These are phyloP conservation scores for Suhomyces sp. DNA, from an alignment of 805 yeast genomes.

Conservation along the genomic window DNA sequence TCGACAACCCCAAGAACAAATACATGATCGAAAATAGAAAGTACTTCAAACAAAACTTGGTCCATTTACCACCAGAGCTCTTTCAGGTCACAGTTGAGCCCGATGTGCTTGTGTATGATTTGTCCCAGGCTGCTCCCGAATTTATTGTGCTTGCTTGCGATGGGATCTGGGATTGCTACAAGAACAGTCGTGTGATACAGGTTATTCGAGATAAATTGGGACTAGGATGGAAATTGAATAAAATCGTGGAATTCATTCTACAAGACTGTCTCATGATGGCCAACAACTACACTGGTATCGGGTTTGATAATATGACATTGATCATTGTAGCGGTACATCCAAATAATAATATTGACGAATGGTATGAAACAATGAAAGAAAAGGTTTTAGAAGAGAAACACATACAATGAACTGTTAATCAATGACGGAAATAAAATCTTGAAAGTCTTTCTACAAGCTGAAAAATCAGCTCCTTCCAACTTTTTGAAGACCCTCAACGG, in stretches of 20 bases:
- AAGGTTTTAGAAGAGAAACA: slow-evolving; percentile 20
- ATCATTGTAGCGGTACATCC: slow-evolving; percentile 65
- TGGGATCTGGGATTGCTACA: slow-evolving; percentile 51
- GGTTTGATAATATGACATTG: slow-evolving; percentile 80
- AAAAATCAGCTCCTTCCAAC: no score
- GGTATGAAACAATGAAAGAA: slow-evolving; percentile 57
- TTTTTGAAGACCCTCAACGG: no score
- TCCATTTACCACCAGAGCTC: slow-evolving; percentile 43
- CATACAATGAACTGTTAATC: no score
- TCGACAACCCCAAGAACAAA: slow-evolving; percentile 29
- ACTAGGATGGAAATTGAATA: slow-evolving; percentile 56
- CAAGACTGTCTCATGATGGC: slow-evolving; percentile 72
- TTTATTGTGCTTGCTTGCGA: slow-evolving; percentile 45
- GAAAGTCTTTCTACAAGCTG: no score
- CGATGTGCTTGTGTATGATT: slow-evolving; percentile 39
- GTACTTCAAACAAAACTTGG: slow-evolving; percentile 25
- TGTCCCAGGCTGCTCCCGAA: slow-evolving; percentile 27
- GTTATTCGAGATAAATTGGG: slow-evolving; percentile 58
- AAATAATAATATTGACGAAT: slow-evolving; percentile 44
- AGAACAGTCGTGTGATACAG: slow-evolving; percentile 52
- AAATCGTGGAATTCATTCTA: slow-evolving; percentile 56
- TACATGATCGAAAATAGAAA: slow-evolving; percentile 25
- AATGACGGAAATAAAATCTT: no score
- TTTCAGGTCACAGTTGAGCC: slow-evolving; percentile 46
- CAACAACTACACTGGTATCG: slow-evolving; percentile 71